These are phyloP conservation scores for Sarcodon aspratus DNA, from an alignment of 768 basidiomycete genomes.

Conservation along the genomic window DNA sequence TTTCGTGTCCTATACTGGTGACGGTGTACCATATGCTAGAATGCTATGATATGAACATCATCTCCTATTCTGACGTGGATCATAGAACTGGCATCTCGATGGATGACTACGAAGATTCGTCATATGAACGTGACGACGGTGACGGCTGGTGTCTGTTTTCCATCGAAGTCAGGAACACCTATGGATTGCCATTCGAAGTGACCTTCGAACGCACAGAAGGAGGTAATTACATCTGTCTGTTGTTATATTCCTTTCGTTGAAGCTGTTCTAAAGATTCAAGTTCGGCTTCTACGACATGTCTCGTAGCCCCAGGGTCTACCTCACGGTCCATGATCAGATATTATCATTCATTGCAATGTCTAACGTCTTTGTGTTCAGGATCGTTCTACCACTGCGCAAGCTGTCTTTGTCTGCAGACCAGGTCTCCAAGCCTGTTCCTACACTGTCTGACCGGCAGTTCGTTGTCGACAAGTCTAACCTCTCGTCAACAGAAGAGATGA, in stretches of 20 bases:
- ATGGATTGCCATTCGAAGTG: slow-evolving; percentile 86
- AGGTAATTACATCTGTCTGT: slow-evolving; percentile 24
- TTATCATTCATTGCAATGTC: background rate
- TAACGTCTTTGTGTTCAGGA: slow-evolving; percentile 20
- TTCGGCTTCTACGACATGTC: slow-evolving; percentile 31
- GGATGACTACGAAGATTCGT: slow-evolving; percentile 1
- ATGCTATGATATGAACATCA: slow-evolving; percentile 71
- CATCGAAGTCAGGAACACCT: slow-evolving; percentile 85
- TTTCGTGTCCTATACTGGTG: slow-evolving; percentile 81
- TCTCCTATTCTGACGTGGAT: slow-evolving; percentile 41
- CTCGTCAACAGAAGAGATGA: slow-evolving; percentile 42
- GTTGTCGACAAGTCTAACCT: slow-evolving; percentile 69
- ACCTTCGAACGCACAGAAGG: slow-evolving; percentile 57
- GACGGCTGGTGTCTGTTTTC: slow-evolving; percentile 79
- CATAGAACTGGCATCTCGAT: background rate
- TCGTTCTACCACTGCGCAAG: slow-evolving; percentile 65
- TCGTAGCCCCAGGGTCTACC: slow-evolving; percentile 84
- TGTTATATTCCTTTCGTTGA: background rate
- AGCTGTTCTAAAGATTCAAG: slow-evolving; percentile 16
- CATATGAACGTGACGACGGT: slow-evolving; percentile 32
- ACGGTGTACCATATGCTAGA: slow-evolving; percentile 96
- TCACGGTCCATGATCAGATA: slow-evolving; percentile 40
- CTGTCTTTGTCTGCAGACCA: slow-evolving; percentile 47
- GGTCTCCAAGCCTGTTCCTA: slow-evolving; percentile 65
- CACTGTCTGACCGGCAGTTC: slow-evolving; percentile 82